Base-by-base conservation (phyloP, 2,329 filamentous ascomycete genomes). In the Arthrobotrys sphaeroides region DNA sequence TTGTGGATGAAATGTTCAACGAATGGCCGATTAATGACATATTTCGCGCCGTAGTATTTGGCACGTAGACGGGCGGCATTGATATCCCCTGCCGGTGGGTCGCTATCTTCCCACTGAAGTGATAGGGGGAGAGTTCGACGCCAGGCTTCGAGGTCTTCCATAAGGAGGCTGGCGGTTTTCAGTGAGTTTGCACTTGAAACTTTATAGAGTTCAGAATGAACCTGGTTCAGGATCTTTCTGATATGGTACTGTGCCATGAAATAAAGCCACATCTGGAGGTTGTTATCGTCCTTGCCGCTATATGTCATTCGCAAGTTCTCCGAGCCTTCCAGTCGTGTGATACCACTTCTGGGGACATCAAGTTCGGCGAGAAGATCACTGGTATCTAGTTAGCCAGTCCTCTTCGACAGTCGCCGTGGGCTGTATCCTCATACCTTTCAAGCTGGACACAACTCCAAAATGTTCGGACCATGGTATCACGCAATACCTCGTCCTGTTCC, bases 381-480 rank as follows among this genome's bases (percentile, higher is more conserved):
- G 69, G 13, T 49, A 26, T 12, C 2, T 10, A 13, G 65, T 77
- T 64, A 62, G 73, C 79, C 64, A 80, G 74, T 36, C 53, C 64
- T 42, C 61, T 49, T 43, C 45, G 53, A 24, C 33, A 31, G 20
- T 60, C 16, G 13, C 20, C 12, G n/a, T 20, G 45, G 16, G 60
- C 24, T n/a, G 5, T 26, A n/a, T n/a, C n/a, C 12, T 78, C 82
- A 78, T 82, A 92, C 90, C 90, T 97, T 83, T 98, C 94, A 9
- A 98, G 86, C 80, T 98, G 94, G 77, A 97, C 84, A 81, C 92
- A 96, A 5, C 94, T 95, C 94, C 94, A 98, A 80, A 94, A 97
- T 0, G 92, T 90, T 79, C 96, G 87, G 12, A 90, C 85, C 36
- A 90, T 85, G 68, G 90, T 85, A 80, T 93, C 92, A 79, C 90